Evolutionary conservation across 371 early-diverging fungal species (phyloP).

Genomic region (Apophysomyces trapeziformis): DNA sequence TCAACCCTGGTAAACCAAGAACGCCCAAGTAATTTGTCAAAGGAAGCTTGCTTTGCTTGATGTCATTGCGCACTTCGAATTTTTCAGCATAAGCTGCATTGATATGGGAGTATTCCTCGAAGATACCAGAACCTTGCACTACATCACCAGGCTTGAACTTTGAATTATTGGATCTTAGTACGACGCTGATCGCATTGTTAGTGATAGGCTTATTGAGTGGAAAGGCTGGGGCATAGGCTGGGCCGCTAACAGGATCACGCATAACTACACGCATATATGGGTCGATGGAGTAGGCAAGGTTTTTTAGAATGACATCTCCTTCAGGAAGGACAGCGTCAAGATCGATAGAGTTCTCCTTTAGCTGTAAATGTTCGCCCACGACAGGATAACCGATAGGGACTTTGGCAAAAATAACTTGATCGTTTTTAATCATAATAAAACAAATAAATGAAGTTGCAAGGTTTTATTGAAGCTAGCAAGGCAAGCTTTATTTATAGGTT

Average conservation of each 20-base stretch:
- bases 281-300: constrained; percentile 39
- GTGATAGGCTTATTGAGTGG: constrained; percentile 57
- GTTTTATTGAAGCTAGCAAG: no score
- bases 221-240: constrained; percentile 58
- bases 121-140: constrained; percentile 47
- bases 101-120: constrained; percentile 51
- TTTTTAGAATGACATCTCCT: constrained; percentile 58
- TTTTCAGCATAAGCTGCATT: constrained; percentile 27
- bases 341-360: constrained; percentile 44
- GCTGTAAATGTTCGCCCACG: constrained; percentile 52
- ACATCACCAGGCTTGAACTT: constrained; percentile 63
- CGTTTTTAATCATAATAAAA: constrained; percentile 20
- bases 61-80: constrained; percentile 38
- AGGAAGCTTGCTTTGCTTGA: constrained; percentile 42
- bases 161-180: constrained; percentile 56
- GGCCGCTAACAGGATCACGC: constrained; percentile 39
- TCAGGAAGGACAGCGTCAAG: constrained; percentile 52
- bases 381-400: constrained; percentile 47
- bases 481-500: no score
- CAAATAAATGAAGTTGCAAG: no score
- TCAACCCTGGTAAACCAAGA: constrained; percentile 59
- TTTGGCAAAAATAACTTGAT: constrained; percentile 42
- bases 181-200: constrained; percentile 58
- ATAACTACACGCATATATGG: constrained; percentile 70
- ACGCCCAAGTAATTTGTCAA: constrained; percentile 54